Base-by-base conservation (phyloP, 345 rosid species). In the Cochlearia excelsa region DNA sequence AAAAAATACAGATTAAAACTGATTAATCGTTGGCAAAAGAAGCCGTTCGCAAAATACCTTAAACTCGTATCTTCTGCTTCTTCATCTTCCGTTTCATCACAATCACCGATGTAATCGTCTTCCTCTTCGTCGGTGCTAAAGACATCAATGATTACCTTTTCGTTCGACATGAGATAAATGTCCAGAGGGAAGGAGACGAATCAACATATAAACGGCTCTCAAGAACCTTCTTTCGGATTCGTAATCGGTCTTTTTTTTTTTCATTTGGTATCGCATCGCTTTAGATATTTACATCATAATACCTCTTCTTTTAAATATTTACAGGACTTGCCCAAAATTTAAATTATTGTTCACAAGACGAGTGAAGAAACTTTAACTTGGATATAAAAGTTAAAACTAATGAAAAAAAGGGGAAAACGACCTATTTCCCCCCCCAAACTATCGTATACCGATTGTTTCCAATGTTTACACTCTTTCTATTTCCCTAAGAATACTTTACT, bases 61-160 rank as follows among this genome's bases (percentile, higher is more conserved):
- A 30, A 65, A 65, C n/a, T 41, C 35, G 66, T 9, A 39, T 51
- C 49, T 11, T 54, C 69, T 34, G 28, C 71, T 8, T 46, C 47
- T n/a, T 59, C 65, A 42, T 26, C 60, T n/a, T 55, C 49, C 7
- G 7, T 5, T 4, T 33, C 53, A 4, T 26, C 48, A 3, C 39
- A 9, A 30, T 66, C 59, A 10, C 31, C 63, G 1, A 33, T 61
- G 2, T 28, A 31, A 1, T 68, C 65, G 2, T 43, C 72, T 4
- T 71, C 71, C 1, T 63, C 76, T 5, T 66, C 73, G 1, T 67
- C 77, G 3, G 82, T 54, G 51, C 63, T 61, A 69, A 67, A 54
- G 40, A 69, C 63, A 69, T 54, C 63, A 46, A 69, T 48, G 52
- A 61, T 47, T 26, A 31, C 46, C 51, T 47, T 61, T 27, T 48